A percentile compares a stretch with the other conserved stretches of the same genome.
These are phyloP conservation scores for Cyberlindnera nakhonratchasimensis DNA, from an alignment of 805 yeast species.

Conservation along the genomic window DNA sequence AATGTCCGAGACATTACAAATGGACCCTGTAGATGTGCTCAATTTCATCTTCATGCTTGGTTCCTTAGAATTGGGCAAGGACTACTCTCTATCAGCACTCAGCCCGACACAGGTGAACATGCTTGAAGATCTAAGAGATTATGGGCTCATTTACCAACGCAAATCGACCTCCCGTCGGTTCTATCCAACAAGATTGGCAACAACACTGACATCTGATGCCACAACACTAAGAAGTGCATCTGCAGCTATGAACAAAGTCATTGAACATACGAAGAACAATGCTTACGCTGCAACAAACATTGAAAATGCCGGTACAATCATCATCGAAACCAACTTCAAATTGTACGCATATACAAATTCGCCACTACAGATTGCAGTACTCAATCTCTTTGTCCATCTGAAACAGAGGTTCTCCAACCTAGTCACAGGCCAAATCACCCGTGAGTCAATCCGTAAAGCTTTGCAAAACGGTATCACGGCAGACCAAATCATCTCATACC, in stretches of 20 bases:
- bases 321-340: constrained; percentile 91
- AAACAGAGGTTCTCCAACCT: constrained; percentile 83
- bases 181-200: constrained; percentile 88
- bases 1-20: constrained; percentile 75
- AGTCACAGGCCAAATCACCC: constrained; percentile 89
- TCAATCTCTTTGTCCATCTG: constrained; percentile 83
- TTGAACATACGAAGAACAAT: constrained; percentile 34
- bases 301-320: constrained; percentile 60
- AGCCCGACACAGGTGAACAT: constrained; percentile 79
- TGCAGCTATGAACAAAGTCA: constrained; percentile 67
- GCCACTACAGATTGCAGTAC: constrained; percentile 90
- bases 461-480: constrained; percentile 87
- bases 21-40: constrained; percentile 95
- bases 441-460: constrained; percentile 88
- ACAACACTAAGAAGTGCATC: constrained; percentile 70
- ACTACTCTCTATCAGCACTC: constrained; percentile 67
- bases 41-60: constrained; percentile 93
- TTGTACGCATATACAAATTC: constrained; percentile 90
- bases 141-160: constrained; percentile 80
- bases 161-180: constrained; percentile 58
- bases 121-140: constrained; percentile 87
- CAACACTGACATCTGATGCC: constrained; percentile 83
- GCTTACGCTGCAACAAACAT: constrained; percentile 14
- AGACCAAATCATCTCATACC: constrained; percentile 85
- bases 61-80: constrained; percentile 85